Percentiles rank a stretch among this genome's conserved stretches.
These are phyloP conservation scores for Blastomyces parvus DNA, from an alignment of 2,329 filamentous ascomycete genomes.

Conservation along the genomic window DNA sequence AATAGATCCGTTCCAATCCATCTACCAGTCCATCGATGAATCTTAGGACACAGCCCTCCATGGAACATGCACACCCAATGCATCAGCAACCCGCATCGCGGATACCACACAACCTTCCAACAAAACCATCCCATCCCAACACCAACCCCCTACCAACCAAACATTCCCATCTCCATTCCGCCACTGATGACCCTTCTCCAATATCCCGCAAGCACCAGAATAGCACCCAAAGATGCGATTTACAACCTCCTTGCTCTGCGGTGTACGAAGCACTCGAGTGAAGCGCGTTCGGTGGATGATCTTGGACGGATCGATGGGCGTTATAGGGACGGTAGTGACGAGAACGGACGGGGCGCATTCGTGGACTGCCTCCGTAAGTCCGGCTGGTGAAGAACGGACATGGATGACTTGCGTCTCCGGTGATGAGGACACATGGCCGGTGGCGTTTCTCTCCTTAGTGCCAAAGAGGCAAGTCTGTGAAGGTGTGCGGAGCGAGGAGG, in stretches of 20 bases:
- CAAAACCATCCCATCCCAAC: slow-evolving; percentile 56
- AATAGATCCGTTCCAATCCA: not conserved
- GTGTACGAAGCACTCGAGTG: slow-evolving; percentile 45
- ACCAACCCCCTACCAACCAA: slow-evolving; percentile 52
- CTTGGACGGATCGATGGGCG: slow-evolving; percentile 30
- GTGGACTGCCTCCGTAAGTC: slow-evolving; percentile 45
- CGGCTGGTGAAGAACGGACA: slow-evolving; percentile 25
- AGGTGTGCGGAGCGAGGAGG: slow-evolving; percentile 6
- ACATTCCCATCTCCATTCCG: slow-evolving; percentile 46
- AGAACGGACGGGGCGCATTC: slow-evolving; percentile 43
- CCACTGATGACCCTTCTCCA: slow-evolving; percentile 34
- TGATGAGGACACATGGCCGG: slow-evolving; percentile 13
- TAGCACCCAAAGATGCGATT: slow-evolving; percentile 36
- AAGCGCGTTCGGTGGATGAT: slow-evolving; percentile 42
- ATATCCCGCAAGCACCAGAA: no score
- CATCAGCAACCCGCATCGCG: slow-evolving; percentile 47
- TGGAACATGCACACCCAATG: slow-evolving; percentile 41
- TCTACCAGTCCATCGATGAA: not conserved
- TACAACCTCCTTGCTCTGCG: slow-evolving; percentile 40
- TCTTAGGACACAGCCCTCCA: slow-evolving; percentile 19
- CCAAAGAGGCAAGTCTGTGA: slow-evolving; percentile 9
- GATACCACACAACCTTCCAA: slow-evolving; percentile 53
- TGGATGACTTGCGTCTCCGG: slow-evolving; percentile 28
- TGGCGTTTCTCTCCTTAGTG: not conserved
- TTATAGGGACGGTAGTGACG: slow-evolving; percentile 45